Evolutionary conservation across 1,139 yeast genomes (phyloP).

Genomic region (Kodamaea suecica): DNA sequence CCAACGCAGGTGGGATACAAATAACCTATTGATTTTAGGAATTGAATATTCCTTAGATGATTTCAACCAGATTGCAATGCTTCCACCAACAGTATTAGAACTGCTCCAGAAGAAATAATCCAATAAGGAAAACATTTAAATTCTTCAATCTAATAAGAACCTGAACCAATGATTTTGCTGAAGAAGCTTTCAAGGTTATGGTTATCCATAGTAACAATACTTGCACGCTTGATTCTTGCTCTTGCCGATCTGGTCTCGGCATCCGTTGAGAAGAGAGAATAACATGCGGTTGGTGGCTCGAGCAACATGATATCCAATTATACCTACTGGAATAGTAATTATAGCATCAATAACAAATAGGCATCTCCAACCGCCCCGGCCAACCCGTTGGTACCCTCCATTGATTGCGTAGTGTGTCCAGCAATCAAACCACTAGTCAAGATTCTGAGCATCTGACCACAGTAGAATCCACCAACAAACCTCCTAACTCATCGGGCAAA

Average conservation of each 20-base stretch:
- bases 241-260: conserved; percentile 19
- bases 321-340: conserved; percentile 56
- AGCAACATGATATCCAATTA: conserved; percentile 55
- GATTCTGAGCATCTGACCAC: conserved; percentile 59
- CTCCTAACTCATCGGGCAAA: conserved; percentile 50
- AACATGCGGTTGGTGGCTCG: conserved; percentile 35
- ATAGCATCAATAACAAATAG: conserved; percentile 65
- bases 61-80: conserved; percentile 37
- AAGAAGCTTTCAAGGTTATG: conserved; percentile 19
- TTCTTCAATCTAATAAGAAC: conserved; percentile 24
- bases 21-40: conserved; percentile 32
- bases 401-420: conserved; percentile 13
- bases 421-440: conserved; percentile 63
- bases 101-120: conserved; percentile 28
- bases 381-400: conserved; percentile 48
- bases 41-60: conserved; percentile 23
- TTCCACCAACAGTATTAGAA: conserved; percentile 46
- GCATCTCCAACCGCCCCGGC: conserved; percentile 75
- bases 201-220: conserved; percentile 20
- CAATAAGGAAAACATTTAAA: conserved; percentile 22
- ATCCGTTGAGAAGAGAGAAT: conserved; percentile 17
- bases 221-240: conserved; percentile 12
- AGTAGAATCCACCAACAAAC: conserved; percentile 40
- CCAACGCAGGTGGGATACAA: conserved; percentile 50
- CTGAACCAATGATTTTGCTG: conserved; percentile 20